These are phyloP conservation scores for Hypericum perforatum DNA, from an alignment of 345 rosid genomes.

Conservation along the genomic window DNA sequence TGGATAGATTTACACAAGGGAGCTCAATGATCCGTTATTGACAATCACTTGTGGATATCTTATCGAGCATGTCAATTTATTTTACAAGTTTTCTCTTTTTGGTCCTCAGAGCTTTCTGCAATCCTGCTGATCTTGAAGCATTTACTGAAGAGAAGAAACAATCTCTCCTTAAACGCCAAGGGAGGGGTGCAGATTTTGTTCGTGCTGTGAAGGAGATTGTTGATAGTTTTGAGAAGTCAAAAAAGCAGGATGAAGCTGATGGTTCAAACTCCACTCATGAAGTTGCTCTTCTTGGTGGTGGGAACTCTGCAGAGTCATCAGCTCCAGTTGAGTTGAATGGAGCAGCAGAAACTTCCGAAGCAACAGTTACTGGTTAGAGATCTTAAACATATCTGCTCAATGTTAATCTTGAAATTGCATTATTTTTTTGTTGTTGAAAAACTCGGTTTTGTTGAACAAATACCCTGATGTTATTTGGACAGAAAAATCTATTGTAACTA, in stretches of 20 bases:
- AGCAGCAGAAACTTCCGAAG: conserved; percentile 32
- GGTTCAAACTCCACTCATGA: conserved; percentile 38
- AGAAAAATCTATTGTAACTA: conserved; percentile 44
- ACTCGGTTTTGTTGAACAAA: conserved; percentile 28
- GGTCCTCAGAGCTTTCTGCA: conserved; percentile 72
- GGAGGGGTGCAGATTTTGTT: conserved; percentile 87
- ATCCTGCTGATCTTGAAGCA: conserved; percentile 84
- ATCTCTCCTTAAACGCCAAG: conserved; percentile 68
- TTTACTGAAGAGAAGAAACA: conserved; percentile 95
- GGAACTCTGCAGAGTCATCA: conserved; percentile 37
- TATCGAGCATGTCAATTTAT: no score
- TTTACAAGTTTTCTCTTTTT: no score
- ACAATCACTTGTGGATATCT: no score
- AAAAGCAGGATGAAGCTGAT: conserved; percentile 44
- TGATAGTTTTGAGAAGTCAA: conserved; percentile 69
- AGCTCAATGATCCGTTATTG: no score
- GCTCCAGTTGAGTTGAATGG: conserved; percentile 30
- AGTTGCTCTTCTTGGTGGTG: conserved; percentile 32
- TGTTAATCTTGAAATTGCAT: conserved; percentile 35
- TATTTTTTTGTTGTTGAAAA: conserved; percentile 25
- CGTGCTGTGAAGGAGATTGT: conserved; percentile 87
- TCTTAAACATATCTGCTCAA: conserved; percentile 23
- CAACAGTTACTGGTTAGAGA: conserved; percentile 24
- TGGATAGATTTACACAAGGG: no score
- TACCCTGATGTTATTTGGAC: conserved; percentile 20